Evolutionary conservation across 176 grass and related monocot genomes (phyloP).

Genomic region (Bothriochloa decipiens): DNA sequence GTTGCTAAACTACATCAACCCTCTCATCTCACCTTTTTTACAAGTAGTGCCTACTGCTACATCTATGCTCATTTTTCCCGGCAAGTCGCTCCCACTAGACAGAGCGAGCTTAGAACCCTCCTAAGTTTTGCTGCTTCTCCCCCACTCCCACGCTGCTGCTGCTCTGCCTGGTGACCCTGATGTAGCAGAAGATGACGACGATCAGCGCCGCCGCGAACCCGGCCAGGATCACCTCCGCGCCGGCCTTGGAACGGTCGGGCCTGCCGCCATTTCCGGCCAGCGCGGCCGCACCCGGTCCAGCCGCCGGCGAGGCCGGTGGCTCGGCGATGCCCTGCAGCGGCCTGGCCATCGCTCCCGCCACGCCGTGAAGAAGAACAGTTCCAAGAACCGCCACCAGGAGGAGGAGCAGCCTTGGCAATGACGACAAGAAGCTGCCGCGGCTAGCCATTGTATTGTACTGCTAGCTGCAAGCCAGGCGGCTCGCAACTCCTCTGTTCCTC

Average conservation of each 20-base stretch:
- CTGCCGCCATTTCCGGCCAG: neutral
- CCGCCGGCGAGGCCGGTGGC: conserved; percentile 36
- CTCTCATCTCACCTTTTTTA: conserved; percentile 1
- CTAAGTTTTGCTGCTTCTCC: conserved; percentile 3
- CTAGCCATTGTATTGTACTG: conserved; percentile 32
- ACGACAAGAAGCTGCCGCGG: neutral
- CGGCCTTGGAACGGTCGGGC: conserved; percentile 64
- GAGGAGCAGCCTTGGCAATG: conserved; percentile 21
- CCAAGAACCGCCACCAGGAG: conserved; percentile 33
- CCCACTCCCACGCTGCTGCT: neutral
- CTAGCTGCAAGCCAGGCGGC: neutral
- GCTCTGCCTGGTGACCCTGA: conserved; percentile 67
- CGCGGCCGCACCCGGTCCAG: conserved; percentile 11
- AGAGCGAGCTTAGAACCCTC: neutral
- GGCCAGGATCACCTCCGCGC: conserved; percentile 75
- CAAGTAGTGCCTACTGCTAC: neutral
- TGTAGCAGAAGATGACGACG: conserved; percentile 72
- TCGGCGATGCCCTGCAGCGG: conserved; percentile 47
- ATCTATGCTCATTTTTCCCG: neutral
- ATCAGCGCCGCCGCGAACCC: conserved; percentile 66
- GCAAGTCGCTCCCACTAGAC: neutral
- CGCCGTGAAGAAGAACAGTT: neutral
- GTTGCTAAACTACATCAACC: neutral
- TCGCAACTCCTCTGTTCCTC: neutral
- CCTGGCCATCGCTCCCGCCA: conserved; percentile 35